Conservation (phyloP, 306 rosid genomes). For the Cicer judaicum region DNA sequence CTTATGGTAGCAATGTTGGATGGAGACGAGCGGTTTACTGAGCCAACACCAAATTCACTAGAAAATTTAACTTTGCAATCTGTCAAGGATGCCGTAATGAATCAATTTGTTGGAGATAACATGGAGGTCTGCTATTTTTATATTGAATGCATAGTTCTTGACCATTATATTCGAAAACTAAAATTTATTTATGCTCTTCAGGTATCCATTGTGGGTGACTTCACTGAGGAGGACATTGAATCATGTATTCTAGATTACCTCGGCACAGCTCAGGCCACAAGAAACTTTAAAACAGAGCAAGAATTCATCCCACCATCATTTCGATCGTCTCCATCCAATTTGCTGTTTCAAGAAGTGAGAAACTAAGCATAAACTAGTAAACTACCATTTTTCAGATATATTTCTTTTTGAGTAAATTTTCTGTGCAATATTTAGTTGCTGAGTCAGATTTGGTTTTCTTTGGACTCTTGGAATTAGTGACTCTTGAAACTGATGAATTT, state of each 20-base stretch:
- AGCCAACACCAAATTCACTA: conserved; percentile 90
- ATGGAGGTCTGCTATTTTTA: conserved; percentile 78
- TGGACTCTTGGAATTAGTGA: conserved; percentile 15
- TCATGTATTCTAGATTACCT: conserved; percentile 95
- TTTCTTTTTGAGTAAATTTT: not conserved
- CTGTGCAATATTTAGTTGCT: conserved; percentile 16
- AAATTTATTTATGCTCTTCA: conserved; percentile 44
- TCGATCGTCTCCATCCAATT: conserved; percentile 72
- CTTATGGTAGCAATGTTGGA: conserved; percentile 98
- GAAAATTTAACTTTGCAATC: conserved; percentile 84
- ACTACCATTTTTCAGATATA: conserved; percentile 9
- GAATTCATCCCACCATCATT: conserved; percentile 66
- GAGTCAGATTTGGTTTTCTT: conserved; percentile 3
- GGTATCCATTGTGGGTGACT: conserved; percentile 95
- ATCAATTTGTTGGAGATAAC: conserved; percentile 87
- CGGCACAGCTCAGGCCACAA: conserved; percentile 76
- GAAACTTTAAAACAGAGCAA: conserved; percentile 46
- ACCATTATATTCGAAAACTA: conserved; percentile 33
- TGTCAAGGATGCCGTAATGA: conserved; percentile 92
- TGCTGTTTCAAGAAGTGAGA: conserved; percentile 93
- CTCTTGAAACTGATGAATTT: conserved; percentile 6
- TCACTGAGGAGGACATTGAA: conserved; percentile 87
- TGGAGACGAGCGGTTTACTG: conserved; percentile 93
- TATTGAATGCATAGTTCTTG: conserved; percentile 34
- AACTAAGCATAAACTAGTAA: conserved; percentile 40